Base-by-base conservation (phyloP, 345 rosid species). In the Chamaenerion angustifolium region DNA sequence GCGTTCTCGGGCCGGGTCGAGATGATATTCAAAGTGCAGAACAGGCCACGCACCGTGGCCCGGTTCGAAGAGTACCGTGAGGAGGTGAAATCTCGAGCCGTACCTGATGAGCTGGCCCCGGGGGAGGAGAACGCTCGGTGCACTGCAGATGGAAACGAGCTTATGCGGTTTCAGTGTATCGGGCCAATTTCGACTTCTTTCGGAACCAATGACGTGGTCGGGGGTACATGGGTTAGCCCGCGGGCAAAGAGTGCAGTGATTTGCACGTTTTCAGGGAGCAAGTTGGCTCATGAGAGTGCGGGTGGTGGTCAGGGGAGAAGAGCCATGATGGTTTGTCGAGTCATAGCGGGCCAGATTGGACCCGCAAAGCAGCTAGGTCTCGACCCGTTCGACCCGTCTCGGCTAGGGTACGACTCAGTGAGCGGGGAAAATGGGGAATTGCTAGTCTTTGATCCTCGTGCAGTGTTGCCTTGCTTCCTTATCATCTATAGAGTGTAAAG, bases 51-150 rank as follows among this genome's bases (percentile, higher is more conserved):
- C 48, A 78, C 81, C 16, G 67, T 67, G 44, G 46, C 79, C 60
- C 79, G 96, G 56, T 92, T 86, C 70, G 98, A 92, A 72, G 96
- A 86, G 71, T 92, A 92, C 57, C 79, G 98, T 0, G 93, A 82
- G 54, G 46, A 48, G 11, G 98, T 92, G 2, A 80, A 83, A 62
- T 56, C 64, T 6, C 73, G 78, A 1, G 76, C 86, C 44, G 74
- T 61, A 10, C 71, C 72, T 23, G 58, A 31, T 61, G 12, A 31
- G 56, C 8, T 64, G 63, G 4, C 67, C 52, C 12, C 78, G 42
- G 61, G 75, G 71, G 92, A 79, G 59, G 94, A 78, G 61, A 78
- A 77, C 47, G 89, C 83, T 11, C 67, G 98, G 69, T 86, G 93
- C 58, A 68, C 72, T 1, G 96, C 98, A 3, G 98, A 92, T 40